These are phyloP conservation scores for Pyrrhoderma noxium DNA, from an alignment of 1,284 basidiomycete genomes.

Conservation along the genomic window DNA sequence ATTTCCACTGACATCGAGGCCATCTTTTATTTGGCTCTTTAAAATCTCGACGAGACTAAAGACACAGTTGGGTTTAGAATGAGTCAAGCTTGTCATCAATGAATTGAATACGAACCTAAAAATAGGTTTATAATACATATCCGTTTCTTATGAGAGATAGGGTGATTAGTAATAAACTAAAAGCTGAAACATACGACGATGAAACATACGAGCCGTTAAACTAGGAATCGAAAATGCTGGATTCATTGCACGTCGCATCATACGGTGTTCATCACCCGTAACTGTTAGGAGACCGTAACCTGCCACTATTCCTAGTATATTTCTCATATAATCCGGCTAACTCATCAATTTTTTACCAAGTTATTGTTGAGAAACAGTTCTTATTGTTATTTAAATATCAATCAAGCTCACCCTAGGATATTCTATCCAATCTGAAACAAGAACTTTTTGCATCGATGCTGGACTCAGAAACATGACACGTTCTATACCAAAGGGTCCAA, in stretches of 20 bases:
- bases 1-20: conserved; percentile 3
- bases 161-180: background rate
- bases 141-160: conserved; percentile 38
- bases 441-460: conserved; percentile 36
- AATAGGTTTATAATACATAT: conserved; percentile 42
- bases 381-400: background rate
- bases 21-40: conserved; percentile 26
- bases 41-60: conserved; percentile 35
- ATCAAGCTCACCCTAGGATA: conserved; percentile 36
- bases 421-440: conserved; percentile 39
- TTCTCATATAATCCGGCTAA: conserved; percentile 38
- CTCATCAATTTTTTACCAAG: no score
- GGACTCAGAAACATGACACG: conserved; percentile 37
- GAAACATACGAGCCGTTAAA: conserved; percentile 37
- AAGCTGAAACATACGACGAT: background rate
- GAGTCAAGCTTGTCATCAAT: background rate
- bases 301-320: conserved; percentile 35
- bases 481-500: conserved; percentile 41
- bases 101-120: conserved; percentile 30
- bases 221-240: conserved; percentile 42
- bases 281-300: conserved; percentile 42
- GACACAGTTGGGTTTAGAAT: no score
- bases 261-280: conserved; percentile 40
- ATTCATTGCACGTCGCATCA: conserved; percentile 43
- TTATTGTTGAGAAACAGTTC: background rate